These are phyloP conservation scores for Polygonum maritimum DNA, from an alignment of 148 eudicot genomes.

Conservation along the genomic window DNA sequence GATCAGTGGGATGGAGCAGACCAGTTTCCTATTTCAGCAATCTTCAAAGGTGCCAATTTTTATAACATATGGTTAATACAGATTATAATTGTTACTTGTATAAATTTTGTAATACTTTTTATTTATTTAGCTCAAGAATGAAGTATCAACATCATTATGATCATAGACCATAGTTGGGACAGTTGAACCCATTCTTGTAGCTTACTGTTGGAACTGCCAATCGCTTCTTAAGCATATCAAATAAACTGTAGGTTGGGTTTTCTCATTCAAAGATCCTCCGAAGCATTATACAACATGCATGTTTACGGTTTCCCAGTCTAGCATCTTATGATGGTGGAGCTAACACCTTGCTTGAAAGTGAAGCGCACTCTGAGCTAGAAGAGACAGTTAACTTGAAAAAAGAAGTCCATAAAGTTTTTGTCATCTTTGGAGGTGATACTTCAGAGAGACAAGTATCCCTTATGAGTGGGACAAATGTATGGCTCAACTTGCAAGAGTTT, in stretches of 20 bases:
- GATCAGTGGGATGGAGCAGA: conserved; percentile 99
- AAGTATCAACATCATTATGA: background rate
- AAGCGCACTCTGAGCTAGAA: conserved; percentile 17
- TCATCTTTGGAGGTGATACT: conserved; percentile 87
- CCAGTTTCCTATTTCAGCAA: conserved; percentile 94
- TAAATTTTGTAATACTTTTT: background rate
- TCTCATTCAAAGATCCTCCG: conserved; percentile 75
- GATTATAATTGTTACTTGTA: background rate
- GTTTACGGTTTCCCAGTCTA: conserved; percentile 53
- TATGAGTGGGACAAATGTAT: conserved; percentile 94
- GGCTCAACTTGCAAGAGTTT: conserved; percentile 74
- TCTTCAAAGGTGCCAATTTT: conserved; percentile 63
- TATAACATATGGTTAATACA: background rate
- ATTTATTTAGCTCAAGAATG: background rate
- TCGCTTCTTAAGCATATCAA: background rate
- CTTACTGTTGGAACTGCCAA: background rate
- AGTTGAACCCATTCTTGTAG: background rate
- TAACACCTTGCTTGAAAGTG: conserved; percentile 21
- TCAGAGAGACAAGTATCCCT: conserved; percentile 93
- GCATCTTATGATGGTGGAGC: conserved; percentile 23
- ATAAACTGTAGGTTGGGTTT: conserved; percentile 62
- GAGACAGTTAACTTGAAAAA: conserved; percentile 19
- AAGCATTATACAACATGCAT: conserved; percentile 65
- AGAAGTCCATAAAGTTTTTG: conserved; percentile 47
- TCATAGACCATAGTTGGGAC: background rate